Base-by-base conservation (phyloP, 495 filamentous ascomycete species). In the Schizothecium vesticola region DNA sequence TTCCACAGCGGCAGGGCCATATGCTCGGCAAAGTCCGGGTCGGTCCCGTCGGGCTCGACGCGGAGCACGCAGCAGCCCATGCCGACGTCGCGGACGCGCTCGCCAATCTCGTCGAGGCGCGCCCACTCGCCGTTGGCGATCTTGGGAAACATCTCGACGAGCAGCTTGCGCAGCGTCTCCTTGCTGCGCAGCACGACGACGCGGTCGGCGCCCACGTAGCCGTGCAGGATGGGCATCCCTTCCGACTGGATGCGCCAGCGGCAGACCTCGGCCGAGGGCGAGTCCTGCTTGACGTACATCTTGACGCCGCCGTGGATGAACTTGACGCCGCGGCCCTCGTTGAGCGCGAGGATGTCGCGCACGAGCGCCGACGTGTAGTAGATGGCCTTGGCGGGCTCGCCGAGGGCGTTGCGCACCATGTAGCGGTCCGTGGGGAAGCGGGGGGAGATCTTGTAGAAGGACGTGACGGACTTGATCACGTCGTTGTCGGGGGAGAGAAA, bases 241-340 rank as follows among this genome's bases (percentile, higher is more conserved):
- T 99, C 95, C 23, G 87, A 91, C 84, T 99, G 95, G 71, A 99
- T 94, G 21, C 95, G 87, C 95, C 95, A 99, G 43, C 88, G 86
- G 81, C 93, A 96, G 22, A 94, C 90, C 56, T 91, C 89, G 57
- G 85, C 87, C 26, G 87, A 89, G 71, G 97, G 94, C 0, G 91
- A 91, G 72, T 98, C 94, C 74, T 99, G 95, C 80, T 94, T 95
- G 78, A 98, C 92, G 78, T 97, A 98, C 89, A 97, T 97, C 81
- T 96, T 96, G 28, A 99, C 92, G 68, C 95, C 95, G 67, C 91
- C 93, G 79, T 99, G 95, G 55, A 98, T 90, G 75, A 99, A 97
- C 79, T 93, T 96, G 78, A 98, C 88, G 26, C 93, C 92, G 16
- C 88, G 88, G 25, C 91, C 91, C 77, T 97, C 92, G 76, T 98